These are phyloP conservation scores for Fusarium devonianum DNA, from an alignment of 2,329 filamentous ascomycete genomes.

Conservation along the genomic window DNA sequence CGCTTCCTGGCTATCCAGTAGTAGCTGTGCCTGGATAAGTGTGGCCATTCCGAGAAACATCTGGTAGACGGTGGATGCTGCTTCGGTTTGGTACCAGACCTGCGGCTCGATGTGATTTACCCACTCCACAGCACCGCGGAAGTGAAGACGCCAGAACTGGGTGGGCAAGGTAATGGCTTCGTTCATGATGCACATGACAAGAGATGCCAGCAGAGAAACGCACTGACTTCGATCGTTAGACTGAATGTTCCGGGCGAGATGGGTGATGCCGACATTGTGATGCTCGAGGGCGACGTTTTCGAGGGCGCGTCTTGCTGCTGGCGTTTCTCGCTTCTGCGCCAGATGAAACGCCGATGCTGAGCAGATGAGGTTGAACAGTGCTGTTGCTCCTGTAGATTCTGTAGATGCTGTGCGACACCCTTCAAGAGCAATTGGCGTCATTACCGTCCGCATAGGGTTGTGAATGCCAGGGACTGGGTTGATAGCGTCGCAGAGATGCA, in stretches of 20 bases:
- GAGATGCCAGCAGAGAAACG: slow-evolving; percentile 29
- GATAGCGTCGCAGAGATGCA: slow-evolving; percentile 35
- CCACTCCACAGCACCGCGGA: slow-evolving; percentile 38
- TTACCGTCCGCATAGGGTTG: slow-evolving; percentile 33
- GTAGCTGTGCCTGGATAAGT: slow-evolving; percentile 31
- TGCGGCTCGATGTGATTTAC: slow-evolving; percentile 39
- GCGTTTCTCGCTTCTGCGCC: slow-evolving; percentile 14
- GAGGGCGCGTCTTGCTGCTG: slow-evolving; percentile 21
- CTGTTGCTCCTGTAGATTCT: slow-evolving; percentile 30
- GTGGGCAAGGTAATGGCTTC: slow-evolving; percentile 38
- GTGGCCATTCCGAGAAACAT: slow-evolving; percentile 39
- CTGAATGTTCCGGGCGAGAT: slow-evolving; percentile 37
- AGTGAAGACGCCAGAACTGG: slow-evolving; percentile 36
- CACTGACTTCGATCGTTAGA: slow-evolving; percentile 35
- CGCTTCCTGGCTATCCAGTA: slow-evolving; percentile 27
- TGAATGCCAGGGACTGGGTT: slow-evolving; percentile 33
- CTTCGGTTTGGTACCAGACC: slow-evolving; percentile 34
- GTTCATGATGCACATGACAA: slow-evolving; percentile 37
- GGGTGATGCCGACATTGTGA: slow-evolving; percentile 38
- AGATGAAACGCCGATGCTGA: slow-evolving; percentile 36
- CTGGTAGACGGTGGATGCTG: slow-evolving; percentile 34
- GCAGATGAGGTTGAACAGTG: slow-evolving; percentile 38
- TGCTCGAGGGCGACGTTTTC: slow-evolving; percentile 38
- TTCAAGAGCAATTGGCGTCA: slow-evolving; percentile 38
- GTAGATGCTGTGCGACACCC: slow-evolving; percentile 32